phyloP scores from a whole-genome alignment of 352 stramenopile genomes.

The Pythium aristosporum region DNA sequence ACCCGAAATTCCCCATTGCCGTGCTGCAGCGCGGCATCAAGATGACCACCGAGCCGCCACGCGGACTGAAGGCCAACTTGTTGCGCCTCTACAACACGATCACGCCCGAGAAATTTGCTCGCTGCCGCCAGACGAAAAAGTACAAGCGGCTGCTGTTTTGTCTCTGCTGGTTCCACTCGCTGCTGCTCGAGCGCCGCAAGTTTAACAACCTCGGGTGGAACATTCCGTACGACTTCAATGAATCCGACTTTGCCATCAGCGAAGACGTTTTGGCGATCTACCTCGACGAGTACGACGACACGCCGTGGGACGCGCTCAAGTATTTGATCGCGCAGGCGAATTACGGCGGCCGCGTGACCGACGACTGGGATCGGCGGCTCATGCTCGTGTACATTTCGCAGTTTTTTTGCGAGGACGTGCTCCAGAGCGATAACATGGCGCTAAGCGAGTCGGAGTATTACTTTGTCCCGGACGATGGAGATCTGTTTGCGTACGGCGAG shows the following conservation, averaged over 20 bases:
- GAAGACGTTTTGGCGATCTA: conserved; percentile 96
- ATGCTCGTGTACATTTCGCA: conserved; percentile 96
- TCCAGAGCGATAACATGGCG: conserved; percentile 82
- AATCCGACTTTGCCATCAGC: conserved; percentile 96
- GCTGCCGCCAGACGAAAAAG: conserved; percentile 83
- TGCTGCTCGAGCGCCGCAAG: conserved; percentile 94
- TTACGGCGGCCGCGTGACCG: conserved; percentile 95
- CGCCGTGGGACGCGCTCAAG: conserved; percentile 92
- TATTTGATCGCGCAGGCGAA: conserved; percentile 97
- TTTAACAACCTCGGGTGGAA: conserved; percentile 98
- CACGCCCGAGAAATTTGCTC: conserved; percentile 80
- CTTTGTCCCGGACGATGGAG: conserved; percentile 91
- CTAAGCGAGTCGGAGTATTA: conserved; percentile 92
- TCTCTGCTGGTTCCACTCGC: conserved; percentile 95
- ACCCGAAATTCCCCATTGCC: conserved; percentile 94
- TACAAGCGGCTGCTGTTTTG: conserved; percentile 94
- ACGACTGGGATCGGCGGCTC: conserved; percentile 95
- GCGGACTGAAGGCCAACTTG: conserved; percentile 92
- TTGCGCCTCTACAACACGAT: conserved; percentile 94
- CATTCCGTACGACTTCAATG: conserved; percentile 98
- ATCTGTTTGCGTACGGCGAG: conserved; percentile 86
- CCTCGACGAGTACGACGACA: conserved; percentile 91
- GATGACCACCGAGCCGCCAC: conserved; percentile 95
- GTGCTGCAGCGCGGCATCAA: conserved; percentile 95
- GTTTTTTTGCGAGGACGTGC: conserved; percentile 91